These are phyloP conservation scores for Colletotrichum theobromicola DNA, from an alignment of 2,329 filamentous ascomycete species.

Conservation along the genomic window DNA sequence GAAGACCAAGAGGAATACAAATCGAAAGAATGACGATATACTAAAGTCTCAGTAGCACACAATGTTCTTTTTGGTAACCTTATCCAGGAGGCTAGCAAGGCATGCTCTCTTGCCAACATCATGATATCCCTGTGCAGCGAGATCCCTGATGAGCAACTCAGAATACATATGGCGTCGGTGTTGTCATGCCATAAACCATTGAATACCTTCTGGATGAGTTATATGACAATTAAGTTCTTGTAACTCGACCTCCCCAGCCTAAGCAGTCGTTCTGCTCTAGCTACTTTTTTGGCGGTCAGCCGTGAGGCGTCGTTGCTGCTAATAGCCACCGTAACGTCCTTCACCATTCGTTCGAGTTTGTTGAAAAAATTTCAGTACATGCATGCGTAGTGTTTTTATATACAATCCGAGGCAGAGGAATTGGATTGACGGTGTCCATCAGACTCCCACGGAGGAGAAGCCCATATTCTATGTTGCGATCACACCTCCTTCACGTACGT, in stretches of 20 bases:
- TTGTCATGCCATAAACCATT: not conserved
- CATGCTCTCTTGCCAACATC: too few relatives aligned
- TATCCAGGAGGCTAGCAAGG: too few relatives aligned
- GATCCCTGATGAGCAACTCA: too few relatives aligned
- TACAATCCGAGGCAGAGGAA: fast-evolving
- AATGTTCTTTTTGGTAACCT: too few relatives aligned
- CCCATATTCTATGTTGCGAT: too few relatives aligned
- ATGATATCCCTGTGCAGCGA: too few relatives aligned
- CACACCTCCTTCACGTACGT: not conserved
- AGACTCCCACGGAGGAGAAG: too few relatives aligned
- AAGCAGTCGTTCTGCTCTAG: not conserved
- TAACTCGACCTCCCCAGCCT: not conserved
- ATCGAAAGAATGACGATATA: too few relatives aligned
- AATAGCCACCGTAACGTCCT: not conserved
- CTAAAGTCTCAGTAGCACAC: too few relatives aligned
- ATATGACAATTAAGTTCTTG: not conserved
- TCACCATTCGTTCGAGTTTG: too few relatives aligned
- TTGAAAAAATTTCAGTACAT: too few relatives aligned
- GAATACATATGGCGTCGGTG: not conserved
- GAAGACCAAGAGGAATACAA: too few relatives aligned
- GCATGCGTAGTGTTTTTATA: fast-evolving
- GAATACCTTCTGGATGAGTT: not conserved
- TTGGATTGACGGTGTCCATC: not conserved
- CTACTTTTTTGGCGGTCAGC: not conserved
- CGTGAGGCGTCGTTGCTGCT: not conserved